Percentiles rank a stretch among this genome's conserved stretches.
Evolutionary conservation across 768 basidiomycete species (phyloP).

Genomic region (Lanmaoa pseudosensibilis): DNA sequence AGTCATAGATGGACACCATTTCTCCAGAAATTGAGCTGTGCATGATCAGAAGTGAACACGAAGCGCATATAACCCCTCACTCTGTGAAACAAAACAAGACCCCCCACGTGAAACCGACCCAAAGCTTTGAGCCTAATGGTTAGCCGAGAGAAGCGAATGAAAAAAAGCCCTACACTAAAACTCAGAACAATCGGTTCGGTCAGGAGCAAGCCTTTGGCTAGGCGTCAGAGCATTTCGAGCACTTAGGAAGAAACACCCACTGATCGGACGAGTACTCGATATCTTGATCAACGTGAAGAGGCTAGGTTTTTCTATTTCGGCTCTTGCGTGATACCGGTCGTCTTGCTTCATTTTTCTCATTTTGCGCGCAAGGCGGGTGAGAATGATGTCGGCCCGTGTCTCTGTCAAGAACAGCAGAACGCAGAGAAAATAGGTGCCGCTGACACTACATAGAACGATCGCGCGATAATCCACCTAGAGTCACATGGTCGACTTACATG

Average conservation of each 20-base stretch:
- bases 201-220: constrained; percentile 22
- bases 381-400: constrained; percentile 70
- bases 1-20: constrained; percentile 57
- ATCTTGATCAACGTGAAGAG: constrained; percentile 62
- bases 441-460: constrained; percentile 40
- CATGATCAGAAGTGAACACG: constrained; percentile 1
- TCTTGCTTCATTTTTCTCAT: constrained; percentile 68
- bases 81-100: constrained; percentile 67
- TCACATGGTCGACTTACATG: constrained; percentile 42
- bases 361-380: constrained; percentile 61
- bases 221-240: not conserved
- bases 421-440: constrained; percentile 48
- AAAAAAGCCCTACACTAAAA: constrained; percentile 54
- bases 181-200: constrained; percentile 70
- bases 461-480: not conserved
- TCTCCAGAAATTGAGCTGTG: constrained; percentile 55
- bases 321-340: constrained; percentile 55
- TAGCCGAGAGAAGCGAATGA: not conserved
- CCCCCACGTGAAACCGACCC: constrained; percentile 77
- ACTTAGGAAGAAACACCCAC: constrained; percentile 45
- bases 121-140: constrained; percentile 43
- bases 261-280: constrained; percentile 68
- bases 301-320: constrained; percentile 61
- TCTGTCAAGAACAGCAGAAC: constrained; percentile 64
- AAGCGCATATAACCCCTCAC: constrained; percentile 32